These are phyloP conservation scores for Ambrosia trifida DNA, from an alignment of 129 eudicot genomes.

Conservation along the genomic window DNA sequence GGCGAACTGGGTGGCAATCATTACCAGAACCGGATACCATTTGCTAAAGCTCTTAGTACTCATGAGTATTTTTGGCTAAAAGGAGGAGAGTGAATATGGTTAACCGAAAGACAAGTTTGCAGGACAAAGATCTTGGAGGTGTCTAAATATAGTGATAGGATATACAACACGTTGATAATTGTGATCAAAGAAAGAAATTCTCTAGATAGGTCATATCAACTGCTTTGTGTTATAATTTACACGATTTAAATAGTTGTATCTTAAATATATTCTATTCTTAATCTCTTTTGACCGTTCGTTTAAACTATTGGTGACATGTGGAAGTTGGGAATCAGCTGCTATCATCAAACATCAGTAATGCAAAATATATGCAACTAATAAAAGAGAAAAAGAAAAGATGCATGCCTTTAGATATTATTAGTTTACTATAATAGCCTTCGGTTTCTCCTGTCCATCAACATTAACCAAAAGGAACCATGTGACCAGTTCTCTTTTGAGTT, in stretches of 20 bases:
- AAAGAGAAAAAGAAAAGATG: slow-evolving; percentile 19
- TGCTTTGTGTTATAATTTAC: slow-evolving; percentile 24
- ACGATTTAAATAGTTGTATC: slow-evolving; percentile 23
- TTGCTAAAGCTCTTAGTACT: slow-evolving; percentile 32
- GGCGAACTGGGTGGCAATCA: slow-evolving; percentile 44
- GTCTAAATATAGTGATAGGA: slow-evolving; percentile 36
- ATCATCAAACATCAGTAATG: slow-evolving; percentile 30
- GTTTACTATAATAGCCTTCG: slow-evolving; percentile 12
- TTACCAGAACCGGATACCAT: slow-evolving; percentile 55
- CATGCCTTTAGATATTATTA: slow-evolving; percentile 15
- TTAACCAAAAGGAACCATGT: slow-evolving; percentile 30
- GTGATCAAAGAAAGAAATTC: slow-evolving; percentile 23
- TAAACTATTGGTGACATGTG: slow-evolving; percentile 12
- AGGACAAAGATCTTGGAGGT: slow-evolving; percentile 15
- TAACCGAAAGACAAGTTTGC: slow-evolving; percentile 9
- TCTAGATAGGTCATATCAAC: slow-evolving; percentile 33
- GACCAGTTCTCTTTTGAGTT: slow-evolving; percentile 26
- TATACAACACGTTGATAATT: slow-evolving; percentile 24
- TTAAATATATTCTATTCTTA: slow-evolving; percentile 30
- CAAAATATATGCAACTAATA: slow-evolving; percentile 11
- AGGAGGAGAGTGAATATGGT: neutral
- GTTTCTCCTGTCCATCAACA: slow-evolving; percentile 17
- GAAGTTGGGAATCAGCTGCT: slow-evolving; percentile 21
- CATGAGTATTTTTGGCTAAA: slow-evolving; percentile 26
- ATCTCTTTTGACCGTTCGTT: slow-evolving; percentile 34